Conservation (phyloP, 1,139 yeast genomes). For the Debaryomycetaceae sp. region DNA sequence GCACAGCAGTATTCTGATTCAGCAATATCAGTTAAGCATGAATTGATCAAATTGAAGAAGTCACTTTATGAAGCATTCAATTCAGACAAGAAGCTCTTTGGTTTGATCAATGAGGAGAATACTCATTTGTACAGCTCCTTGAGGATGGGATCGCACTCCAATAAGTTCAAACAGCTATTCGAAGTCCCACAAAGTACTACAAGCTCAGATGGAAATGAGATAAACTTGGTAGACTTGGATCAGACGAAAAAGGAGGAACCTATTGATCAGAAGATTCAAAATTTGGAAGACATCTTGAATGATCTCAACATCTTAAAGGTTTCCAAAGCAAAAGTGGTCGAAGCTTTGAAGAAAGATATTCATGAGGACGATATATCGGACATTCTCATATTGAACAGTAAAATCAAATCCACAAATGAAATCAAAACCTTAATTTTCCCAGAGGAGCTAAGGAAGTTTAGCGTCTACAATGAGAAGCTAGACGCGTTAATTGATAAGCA, state of each 20-base stretch:
- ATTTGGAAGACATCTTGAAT: slow-evolving; percentile 45
- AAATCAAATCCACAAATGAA: slow-evolving; percentile 53
- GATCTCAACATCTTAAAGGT: slow-evolving; percentile 44
- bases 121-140: slow-evolving; percentile 23
- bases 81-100: slow-evolving; percentile 59
- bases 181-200: slow-evolving; percentile 8
- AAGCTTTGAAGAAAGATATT: slow-evolving; percentile 64
- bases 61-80: slow-evolving; percentile 65
- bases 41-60: slow-evolving; percentile 55
- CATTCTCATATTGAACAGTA: slow-evolving; percentile 64
- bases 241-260: slow-evolving; percentile 15
- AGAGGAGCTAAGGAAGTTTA: slow-evolving; percentile 74
- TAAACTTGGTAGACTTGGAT: slow-evolving; percentile 64
- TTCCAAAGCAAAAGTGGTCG: slow-evolving; percentile 59
- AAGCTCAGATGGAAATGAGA: slow-evolving; percentile 23
- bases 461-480: slow-evolving; percentile 63
- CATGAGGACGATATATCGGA: slow-evolving; percentile 87
- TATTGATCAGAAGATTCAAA: slow-evolving; percentile 34
- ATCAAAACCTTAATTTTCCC: slow-evolving; percentile 59
- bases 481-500: slow-evolving; percentile 69
- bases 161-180: slow-evolving; percentile 31
- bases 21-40: slow-evolving; percentile 35
- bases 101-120: slow-evolving; percentile 26
- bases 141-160: slow-evolving; percentile 31
- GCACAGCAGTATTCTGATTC: slow-evolving; percentile 7